Evolutionary conservation across 2,329 filamentous ascomycete species (phyloP), one percentile per base, ranked within the genome.

Genomic region (Cryphonectria radicalis): DNA sequence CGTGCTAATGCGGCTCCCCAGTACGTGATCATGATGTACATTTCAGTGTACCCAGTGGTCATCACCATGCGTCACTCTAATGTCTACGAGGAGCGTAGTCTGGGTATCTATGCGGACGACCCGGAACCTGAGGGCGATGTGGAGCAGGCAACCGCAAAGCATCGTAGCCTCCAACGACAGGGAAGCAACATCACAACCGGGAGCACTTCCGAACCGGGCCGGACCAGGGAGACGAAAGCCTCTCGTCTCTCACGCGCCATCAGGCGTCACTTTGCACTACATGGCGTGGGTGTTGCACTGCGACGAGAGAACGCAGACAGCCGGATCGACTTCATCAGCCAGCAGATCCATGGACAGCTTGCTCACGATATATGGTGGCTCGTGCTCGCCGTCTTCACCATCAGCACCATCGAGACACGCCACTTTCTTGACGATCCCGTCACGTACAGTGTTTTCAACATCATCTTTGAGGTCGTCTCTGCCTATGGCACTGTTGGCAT

Each of bases 61-160:
- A 88, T 91, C 71, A 89, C 87, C 0, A 88, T 91, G 80, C 87
- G 91, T 40, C 89, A 90, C 77, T 91, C 90, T 55, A 93, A 93
- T 76, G 88, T 92, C 42, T 93, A 93, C 76, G 91, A 93, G 77
- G 90, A 93, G 76, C 84, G 89, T 8, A 90, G 88, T 0, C 82
- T 93, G 1, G 90, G 90, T 0, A 86, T 91, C 43, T 88, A 90
- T 71, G 80, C 80, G 59, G 80, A 83, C 35, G 80, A 80, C 28
- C 77, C 11, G 11, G 63, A 66, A 25, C 68, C 53, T 13, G 40
- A 63, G 11, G n/a, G 19, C 19, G 68, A 70, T n/a, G 22, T 66
- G 8, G 68, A 70, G 40, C 37, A 66, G 32, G 68, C 63, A 53
- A 50, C 66, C 14, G 53, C 40, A 42, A 25, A 13, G 2, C n/a